phyloP scores from a whole-genome alignment of 192 early-diverging fungal species.

The Coemansia sp. region DNA sequence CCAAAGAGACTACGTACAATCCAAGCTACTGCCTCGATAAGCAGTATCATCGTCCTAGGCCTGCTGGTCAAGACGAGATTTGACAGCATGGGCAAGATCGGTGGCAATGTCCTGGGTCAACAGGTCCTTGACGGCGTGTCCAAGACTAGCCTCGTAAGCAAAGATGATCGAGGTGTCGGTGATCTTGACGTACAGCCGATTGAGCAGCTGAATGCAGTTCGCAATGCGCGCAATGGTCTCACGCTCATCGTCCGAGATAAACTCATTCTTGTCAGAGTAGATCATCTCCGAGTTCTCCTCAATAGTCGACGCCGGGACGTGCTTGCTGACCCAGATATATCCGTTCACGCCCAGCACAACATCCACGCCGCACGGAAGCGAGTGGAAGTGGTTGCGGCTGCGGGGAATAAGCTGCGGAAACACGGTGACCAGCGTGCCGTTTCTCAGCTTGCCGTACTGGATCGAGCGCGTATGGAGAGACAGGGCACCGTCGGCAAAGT shows the following conservation, averaged over 20 bases:
- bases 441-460: conserved; percentile 87
- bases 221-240: conserved; percentile 84
- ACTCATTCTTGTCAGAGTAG: conserved; percentile 88
- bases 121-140: conserved; percentile 65
- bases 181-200: conserved; percentile 75
- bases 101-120: conserved; percentile 53
- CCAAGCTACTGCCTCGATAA: background rate
- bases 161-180: conserved; percentile 88
- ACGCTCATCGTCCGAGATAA: conserved; percentile 71
- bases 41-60: background rate
- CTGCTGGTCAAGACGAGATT: conserved; percentile 30
- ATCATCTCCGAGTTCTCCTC: conserved; percentile 80
- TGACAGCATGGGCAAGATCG: conserved; percentile 46
- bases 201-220: conserved; percentile 84
- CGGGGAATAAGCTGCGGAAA: conserved; percentile 89
- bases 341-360: conserved; percentile 95
- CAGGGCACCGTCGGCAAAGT: conserved; percentile 84
- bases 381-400: conserved; percentile 92
- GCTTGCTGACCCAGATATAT: conserved; percentile 93
- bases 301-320: conserved; percentile 58
- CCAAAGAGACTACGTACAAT: too few species aligned
- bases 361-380: conserved; percentile 89
- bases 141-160: conserved; percentile 82
- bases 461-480: conserved; percentile 87
- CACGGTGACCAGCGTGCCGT: conserved; percentile 78